phyloP scores from a whole-genome alignment of 345 rosid species.

The Arabidopsis thaliana region DNA sequence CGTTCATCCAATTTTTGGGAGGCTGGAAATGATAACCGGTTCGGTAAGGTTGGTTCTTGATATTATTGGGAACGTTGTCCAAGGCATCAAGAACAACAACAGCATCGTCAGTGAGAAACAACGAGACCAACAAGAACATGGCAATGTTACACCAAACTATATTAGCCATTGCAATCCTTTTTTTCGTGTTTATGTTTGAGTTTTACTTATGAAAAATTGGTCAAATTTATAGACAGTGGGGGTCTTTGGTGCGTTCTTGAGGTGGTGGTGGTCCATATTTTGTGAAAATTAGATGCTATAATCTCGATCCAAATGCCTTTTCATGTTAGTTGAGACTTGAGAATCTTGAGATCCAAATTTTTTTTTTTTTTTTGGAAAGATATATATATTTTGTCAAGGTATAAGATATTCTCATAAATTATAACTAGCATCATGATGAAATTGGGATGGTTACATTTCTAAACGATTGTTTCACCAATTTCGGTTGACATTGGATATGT shows the following conservation, averaged over 20 bases:
- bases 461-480: background rate
- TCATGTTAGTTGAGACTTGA: background rate
- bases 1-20: constrained; percentile 78
- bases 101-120: constrained; percentile 29
- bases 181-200: constrained; percentile 1
- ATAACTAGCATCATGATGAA: background rate
- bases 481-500: background rate
- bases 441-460: background rate
- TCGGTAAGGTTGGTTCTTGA: constrained; percentile 61
- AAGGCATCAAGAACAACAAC: constrained; percentile 30
- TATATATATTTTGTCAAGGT: background rate
- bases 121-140: constrained; percentile 24
- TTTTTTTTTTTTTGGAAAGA: background rate
- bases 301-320: constrained; percentile 29
- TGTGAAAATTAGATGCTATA: constrained; percentile 1
- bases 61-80: background rate
- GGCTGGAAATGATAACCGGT: constrained; percentile 80
- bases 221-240: constrained; percentile 29
- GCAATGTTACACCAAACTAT: constrained; percentile 29
- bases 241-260: constrained; percentile 12
- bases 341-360: background rate
- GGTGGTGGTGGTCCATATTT: constrained; percentile 35
- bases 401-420: background rate
- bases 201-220: background rate
- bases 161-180: constrained; percentile 18